Evolutionary conservation across 2,329 filamentous ascomycete genomes (phyloP), one percentile per base, ranked within the genome.

Genomic region (Thelonectria blattea): DNA sequence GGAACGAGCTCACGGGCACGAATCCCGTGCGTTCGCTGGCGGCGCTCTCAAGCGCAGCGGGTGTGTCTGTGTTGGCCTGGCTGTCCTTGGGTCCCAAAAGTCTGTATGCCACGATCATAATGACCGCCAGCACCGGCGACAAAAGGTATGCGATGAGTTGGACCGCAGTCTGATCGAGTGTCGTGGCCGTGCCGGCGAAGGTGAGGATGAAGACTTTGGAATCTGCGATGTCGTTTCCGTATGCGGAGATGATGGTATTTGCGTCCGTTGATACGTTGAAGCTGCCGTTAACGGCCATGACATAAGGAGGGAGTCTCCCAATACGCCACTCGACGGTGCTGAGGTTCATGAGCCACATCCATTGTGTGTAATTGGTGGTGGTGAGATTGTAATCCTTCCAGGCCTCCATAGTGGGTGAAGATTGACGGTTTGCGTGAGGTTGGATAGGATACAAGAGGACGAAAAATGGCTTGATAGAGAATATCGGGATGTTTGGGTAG

Each of bases 321-420:
- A 58, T 32, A 20, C 42, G 18, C 56, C 49, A 58, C 6, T 58
- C 56, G 4, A 12, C 30, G 9, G 56, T 58, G 32, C 56, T 58
- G 27, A 41, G 42, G 34, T 58, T 58, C 41, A 58, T 53, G 1
- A 34, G 22, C 5, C 17, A 18, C 7, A 58, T 12, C 56, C 42
- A 58, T 48, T 30, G 12, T 15, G 9, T 46, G 7, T 18, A 17
- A 18, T 58, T 39, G 4, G 3, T 30, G 27, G 52, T 37, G n/a
- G 10, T 39, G 41, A 47, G 45, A 34, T 55, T 55, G 41, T 18
- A 37, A 7, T 42, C 52, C 5, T 55, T 30, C 52, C 52, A 55
- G 12, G 41, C 18, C 24, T 55, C 52, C 52, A 55, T 55, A 17
- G 39, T 20, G 39, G 46, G 6, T 8, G 32, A 32, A 15, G 24